Evolutionary conservation across 2,329 filamentous ascomycete genomes (phyloP).

Genomic region (Zymoseptoria tritici): DNA sequence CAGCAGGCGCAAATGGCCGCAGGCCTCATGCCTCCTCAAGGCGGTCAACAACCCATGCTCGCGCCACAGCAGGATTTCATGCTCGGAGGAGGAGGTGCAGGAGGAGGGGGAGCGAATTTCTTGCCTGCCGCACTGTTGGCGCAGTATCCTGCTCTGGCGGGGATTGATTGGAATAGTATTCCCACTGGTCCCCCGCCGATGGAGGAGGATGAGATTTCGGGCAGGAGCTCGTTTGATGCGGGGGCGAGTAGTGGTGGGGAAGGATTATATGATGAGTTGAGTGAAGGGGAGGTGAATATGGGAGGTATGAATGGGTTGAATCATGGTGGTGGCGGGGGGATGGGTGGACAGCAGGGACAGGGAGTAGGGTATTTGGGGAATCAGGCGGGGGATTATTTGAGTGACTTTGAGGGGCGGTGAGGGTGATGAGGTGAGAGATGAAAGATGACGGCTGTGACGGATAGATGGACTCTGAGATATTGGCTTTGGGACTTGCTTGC

Average conservation of each 20-base stretch:
- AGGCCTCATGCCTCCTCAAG: slow-evolving; percentile 26
- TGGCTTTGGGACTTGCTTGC: not conserved
- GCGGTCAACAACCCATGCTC: slow-evolving; percentile 30
- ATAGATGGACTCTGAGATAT: not conserved
- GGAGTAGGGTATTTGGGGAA: slow-evolving; percentile 3
- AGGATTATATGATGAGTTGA: slow-evolving; percentile 56
- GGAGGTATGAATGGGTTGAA: slow-evolving; percentile 18
- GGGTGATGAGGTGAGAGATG: not conserved
- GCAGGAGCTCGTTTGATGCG: slow-evolving; percentile 72
- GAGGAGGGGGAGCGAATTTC: slow-evolving; percentile 42
- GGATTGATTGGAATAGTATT: slow-evolving; percentile 76
- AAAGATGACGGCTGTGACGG: not conserved
- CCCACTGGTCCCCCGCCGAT: slow-evolving; percentile 42
- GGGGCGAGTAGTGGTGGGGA: slow-evolving; percentile 54
- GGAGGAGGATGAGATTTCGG: slow-evolving; percentile 56
- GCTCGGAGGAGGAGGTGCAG: not conserved
- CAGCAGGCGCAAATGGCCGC: slow-evolving; percentile 48
- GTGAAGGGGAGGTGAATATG: slow-evolving; percentile 41
- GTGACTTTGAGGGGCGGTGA: slow-evolving; percentile 30
- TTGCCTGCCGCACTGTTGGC: slow-evolving; percentile 83
- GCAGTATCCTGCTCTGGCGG: slow-evolving; percentile 89
- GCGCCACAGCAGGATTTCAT: slow-evolving; percentile 40
- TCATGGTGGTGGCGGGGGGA: slow-evolving; percentile 13
- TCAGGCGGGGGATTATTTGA: slow-evolving; percentile 23
- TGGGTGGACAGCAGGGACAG: slow-evolving; percentile 12